Evolutionary conservation across 176 grass and related monocot genomes (phyloP).

Genomic region (Triticum aestivum): IWGSC_CS_RefSeq_v2.1 NC_057800.1:260306669-260307168

Average conservation of each 20-base stretch:
- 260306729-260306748: slow-evolving; percentile 73
- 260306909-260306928: slow-evolving; percentile 88
- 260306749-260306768: slow-evolving; percentile 43
- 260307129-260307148: slow-evolving; percentile 84
- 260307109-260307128: slow-evolving; percentile 93
- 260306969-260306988: slow-evolving; percentile 91
- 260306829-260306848: background rate
- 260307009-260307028: slow-evolving; percentile 89
- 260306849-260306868: slow-evolving; percentile 57
- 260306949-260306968: slow-evolving; percentile 82
- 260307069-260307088: slow-evolving; percentile 2
- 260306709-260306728: slow-evolving; percentile 91
- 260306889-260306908: slow-evolving; percentile 97
- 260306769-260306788: background rate
- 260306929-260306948: slow-evolving; percentile 60
- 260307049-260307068: background rate
- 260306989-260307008: slow-evolving; percentile 68
- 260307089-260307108: slow-evolving; percentile 3
- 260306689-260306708: slow-evolving; percentile 74
- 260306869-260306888: slow-evolving; percentile 91
- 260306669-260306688: slow-evolving; percentile 50
- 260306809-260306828: too few relatives aligned
- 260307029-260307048: slow-evolving; percentile 53
- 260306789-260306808: background rate
- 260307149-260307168: slow-evolving; percentile 90